Evolutionary conservation across 208 protist species (phyloP).

Genomic region (Leishmania arabica): DNA sequence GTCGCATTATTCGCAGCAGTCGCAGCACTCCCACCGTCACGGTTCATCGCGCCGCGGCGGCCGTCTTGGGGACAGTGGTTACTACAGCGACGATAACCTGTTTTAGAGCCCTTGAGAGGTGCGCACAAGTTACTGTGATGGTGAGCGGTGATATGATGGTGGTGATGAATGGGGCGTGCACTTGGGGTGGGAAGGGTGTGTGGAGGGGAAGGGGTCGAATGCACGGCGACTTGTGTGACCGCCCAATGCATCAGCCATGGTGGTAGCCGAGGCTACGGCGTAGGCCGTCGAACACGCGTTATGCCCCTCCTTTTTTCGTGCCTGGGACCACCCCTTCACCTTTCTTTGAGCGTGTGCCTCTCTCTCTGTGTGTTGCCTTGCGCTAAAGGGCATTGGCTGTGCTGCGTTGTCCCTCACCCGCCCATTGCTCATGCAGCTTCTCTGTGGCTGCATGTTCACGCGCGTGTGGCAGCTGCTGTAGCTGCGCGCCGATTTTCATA

Average conservation of each 20-base stretch:
- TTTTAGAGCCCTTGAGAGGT: conserved; percentile 28
- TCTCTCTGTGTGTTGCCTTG: neutral
- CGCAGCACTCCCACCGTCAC: neutral
- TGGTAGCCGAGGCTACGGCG: neutral
- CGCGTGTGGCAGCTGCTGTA: neutral
- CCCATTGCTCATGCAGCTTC: neutral
- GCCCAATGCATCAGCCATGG: neutral
- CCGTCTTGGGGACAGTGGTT: conserved; percentile 14
- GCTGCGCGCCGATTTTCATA: neutral
- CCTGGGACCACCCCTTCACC: no score
- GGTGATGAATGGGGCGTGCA: neutral
- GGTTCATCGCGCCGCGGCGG: conserved; percentile 13
- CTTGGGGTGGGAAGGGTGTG: neutral
- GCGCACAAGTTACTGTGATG: neutral
- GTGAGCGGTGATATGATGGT: neutral
- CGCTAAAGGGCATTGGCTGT: neutral
- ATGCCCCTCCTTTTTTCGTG: neutral
- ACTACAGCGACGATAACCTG: conserved; percentile 36
- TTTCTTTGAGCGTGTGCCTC: neutral
- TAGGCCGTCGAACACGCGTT: neutral
- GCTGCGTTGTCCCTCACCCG: neutral
- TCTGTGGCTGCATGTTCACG: neutral
- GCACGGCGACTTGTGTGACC: neutral
- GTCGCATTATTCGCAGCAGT: conserved; percentile 4
- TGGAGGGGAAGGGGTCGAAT: neutral